A percentile compares a stretch with the other conserved stretches of the same genome.
phyloP scores from a whole-genome alignment of 2,329 filamentous ascomycete species.

The Aureobasidium vineae region DNA sequence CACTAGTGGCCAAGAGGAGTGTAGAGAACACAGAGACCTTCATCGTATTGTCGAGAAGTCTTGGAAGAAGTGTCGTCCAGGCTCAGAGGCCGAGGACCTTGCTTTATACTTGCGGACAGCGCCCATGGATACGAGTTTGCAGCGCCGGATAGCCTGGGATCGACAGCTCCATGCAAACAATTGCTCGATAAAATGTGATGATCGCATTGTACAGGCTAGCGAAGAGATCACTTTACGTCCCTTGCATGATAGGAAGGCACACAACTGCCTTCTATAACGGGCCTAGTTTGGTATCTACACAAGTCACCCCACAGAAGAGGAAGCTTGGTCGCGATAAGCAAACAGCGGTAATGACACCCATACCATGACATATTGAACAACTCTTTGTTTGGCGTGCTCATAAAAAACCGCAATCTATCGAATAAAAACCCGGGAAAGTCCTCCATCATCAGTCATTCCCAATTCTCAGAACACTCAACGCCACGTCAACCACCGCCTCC shows the following conservation, averaged over 20 bases:
- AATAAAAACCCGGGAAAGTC: background rate
- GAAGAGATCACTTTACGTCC: slow-evolving; percentile 1
- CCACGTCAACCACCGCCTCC: background rate
- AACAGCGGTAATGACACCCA: background rate
- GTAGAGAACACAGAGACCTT: slow-evolving; percentile 14
- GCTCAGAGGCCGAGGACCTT: background rate
- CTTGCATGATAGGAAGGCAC: slow-evolving; percentile 7
- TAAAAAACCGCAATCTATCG: background rate
- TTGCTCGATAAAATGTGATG: background rate
- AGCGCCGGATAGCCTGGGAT: slow-evolving; percentile 14
- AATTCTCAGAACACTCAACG: background rate
- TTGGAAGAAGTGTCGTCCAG: background rate
- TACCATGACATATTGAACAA: background rate
- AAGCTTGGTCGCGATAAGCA: slow-evolving; percentile 20
- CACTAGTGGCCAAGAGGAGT: slow-evolving; percentile 20
- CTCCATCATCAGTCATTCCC: background rate
- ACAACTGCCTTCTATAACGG: slow-evolving; percentile 5
- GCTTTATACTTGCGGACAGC: background rate
- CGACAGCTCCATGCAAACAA: background rate
- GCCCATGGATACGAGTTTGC: background rate
- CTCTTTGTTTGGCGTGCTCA: background rate
- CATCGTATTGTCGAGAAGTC: background rate
- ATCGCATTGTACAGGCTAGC: background rate
- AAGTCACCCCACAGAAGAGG: slow-evolving; percentile 13
- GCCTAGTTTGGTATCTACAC: background rate